A percentile compares a stretch with the other conserved stretches of the same genome.
phyloP scores from a whole-genome alignment of 2,329 filamentous ascomycete genomes.

The Neofusicoccum laricinum region DNA sequence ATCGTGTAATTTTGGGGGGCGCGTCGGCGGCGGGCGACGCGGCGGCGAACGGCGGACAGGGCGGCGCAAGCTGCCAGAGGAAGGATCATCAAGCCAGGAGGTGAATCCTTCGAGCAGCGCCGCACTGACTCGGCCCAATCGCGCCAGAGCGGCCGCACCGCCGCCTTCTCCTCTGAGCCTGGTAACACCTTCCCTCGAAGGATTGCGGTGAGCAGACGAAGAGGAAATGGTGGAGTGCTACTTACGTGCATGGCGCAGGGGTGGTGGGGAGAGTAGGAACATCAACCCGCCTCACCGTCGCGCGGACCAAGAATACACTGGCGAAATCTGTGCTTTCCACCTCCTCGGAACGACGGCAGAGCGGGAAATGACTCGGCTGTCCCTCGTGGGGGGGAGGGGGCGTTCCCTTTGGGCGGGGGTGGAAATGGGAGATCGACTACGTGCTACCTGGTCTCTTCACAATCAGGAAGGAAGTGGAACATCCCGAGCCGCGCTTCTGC shows the following conservation, averaged over 20 bases:
- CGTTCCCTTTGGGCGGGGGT: neutral
- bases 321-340: neutral
- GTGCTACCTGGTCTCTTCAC: neutral
- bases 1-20: neutral
- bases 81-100: constrained; percentile 14
- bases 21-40: neutral
- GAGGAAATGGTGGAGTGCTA: neutral
- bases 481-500: neutral
- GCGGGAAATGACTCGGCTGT: neutral
- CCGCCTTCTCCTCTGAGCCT: neutral
- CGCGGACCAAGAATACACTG: neutral
- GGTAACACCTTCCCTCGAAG: too few species aligned
- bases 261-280: neutral
- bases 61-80: neutral
- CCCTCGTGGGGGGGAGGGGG: neutral
- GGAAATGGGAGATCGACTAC: neutral
- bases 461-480: neutral
- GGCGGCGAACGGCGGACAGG: neutral
- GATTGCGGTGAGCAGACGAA: neutral
- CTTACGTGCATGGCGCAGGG: constrained; percentile 1
- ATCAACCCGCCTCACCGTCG: neutral
- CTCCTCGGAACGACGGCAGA: neutral
- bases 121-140: constrained; percentile 8
- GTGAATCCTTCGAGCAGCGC: constrained; percentile 11
- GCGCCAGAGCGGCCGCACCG: neutral